Percentiles rank a stretch among this genome's conserved stretches.
Conservation (phyloP, 2,329 filamentous ascomycete genomes). For the Claviceps sorghi region DNA sequence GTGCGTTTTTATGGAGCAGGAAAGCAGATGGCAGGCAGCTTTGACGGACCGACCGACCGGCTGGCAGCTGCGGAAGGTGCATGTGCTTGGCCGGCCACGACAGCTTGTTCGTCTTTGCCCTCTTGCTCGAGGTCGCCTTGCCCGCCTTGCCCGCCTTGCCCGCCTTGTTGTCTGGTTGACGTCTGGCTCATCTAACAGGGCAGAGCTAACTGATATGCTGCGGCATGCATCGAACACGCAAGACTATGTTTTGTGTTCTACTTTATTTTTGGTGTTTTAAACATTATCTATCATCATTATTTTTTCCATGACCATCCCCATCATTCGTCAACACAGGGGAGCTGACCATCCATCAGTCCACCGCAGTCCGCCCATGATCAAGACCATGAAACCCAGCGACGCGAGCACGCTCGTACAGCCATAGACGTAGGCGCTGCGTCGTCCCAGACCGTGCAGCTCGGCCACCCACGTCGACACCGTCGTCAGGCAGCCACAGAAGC, state of each 20-base stretch:
- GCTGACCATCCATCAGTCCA: slow-evolving; percentile 49
- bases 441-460: slow-evolving; percentile 40
- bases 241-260: too few relatives aligned
- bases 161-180: too few relatives aligned
- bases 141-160: too few relatives aligned
- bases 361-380: slow-evolving; percentile 59
- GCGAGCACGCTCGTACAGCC: slow-evolving; percentile 44
- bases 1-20: neutral
- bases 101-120: too few relatives aligned
- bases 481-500: slow-evolving; percentile 52
- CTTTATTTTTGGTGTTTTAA: too few relatives aligned
- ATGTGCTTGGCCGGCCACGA: too few relatives aligned
- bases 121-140: too few relatives aligned
- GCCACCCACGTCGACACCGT: slow-evolving; percentile 54
- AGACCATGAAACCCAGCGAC: slow-evolving; percentile 45
- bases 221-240: too few relatives aligned
- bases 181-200: too few relatives aligned
- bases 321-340: slow-evolving; percentile 20
- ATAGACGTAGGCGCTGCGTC: slow-evolving; percentile 51
- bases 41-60: neutral
- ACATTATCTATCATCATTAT: too few relatives aligned
- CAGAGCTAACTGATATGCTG: too few relatives aligned
- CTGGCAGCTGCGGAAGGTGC: too few relatives aligned
- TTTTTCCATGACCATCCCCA: neutral
- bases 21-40: neutral